Percentiles rank a stretch among this genome's conserved stretches.
Evolutionary conservation across 1,284 basidiomycete genomes (phyloP).

Genomic region (Ceraceosorus bombacis): DNA sequence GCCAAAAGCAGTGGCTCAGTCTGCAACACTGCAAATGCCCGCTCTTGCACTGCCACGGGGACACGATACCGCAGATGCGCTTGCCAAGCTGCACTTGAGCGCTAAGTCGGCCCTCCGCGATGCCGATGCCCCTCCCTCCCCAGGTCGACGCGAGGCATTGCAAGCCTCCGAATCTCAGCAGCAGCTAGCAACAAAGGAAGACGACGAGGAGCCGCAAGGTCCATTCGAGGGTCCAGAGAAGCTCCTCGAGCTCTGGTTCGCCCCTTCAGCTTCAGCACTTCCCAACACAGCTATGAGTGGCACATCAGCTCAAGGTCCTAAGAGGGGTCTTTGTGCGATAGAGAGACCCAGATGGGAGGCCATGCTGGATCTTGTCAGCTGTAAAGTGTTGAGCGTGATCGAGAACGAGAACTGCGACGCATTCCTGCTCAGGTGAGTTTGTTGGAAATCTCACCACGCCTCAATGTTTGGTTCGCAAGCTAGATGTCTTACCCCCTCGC

Average conservation of each 20-base stretch:
- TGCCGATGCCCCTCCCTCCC: too few relatives aligned
- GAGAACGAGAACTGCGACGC: conserved; percentile 84
- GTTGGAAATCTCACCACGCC: background rate
- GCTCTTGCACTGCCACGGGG: background rate
- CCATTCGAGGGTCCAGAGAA: conserved; percentile 69
- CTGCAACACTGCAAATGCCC: background rate
- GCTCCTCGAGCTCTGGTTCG: conserved; percentile 96
- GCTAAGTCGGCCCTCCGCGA: too few relatives aligned
- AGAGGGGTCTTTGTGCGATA: conserved; percentile 66
- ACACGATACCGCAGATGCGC: background rate
- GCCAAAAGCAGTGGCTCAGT: too few relatives aligned
- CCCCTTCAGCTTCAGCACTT: conserved; percentile 54
- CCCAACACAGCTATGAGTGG: conserved; percentile 26
- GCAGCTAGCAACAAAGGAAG: too few relatives aligned
- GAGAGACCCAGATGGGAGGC: conserved; percentile 79
- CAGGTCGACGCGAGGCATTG: too few relatives aligned
- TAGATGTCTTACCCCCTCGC: background rate
- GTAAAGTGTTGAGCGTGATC: conserved; percentile 86
- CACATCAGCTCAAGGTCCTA: background rate
- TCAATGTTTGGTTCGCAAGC: conserved; percentile 2
- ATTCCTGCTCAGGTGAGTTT: conserved; percentile 76
- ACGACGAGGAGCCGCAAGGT: conserved; percentile 17
- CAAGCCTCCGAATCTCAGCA: too few relatives aligned
- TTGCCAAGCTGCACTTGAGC: too few relatives aligned
- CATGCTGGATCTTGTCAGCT: conserved; percentile 94